A percentile compares a stretch with the other conserved stretches of the same genome.
These are phyloP conservation scores for Scheffersomyces illinoinensis DNA, from an alignment of 1,139 yeast genomes.

Conservation along the genomic window DNA sequence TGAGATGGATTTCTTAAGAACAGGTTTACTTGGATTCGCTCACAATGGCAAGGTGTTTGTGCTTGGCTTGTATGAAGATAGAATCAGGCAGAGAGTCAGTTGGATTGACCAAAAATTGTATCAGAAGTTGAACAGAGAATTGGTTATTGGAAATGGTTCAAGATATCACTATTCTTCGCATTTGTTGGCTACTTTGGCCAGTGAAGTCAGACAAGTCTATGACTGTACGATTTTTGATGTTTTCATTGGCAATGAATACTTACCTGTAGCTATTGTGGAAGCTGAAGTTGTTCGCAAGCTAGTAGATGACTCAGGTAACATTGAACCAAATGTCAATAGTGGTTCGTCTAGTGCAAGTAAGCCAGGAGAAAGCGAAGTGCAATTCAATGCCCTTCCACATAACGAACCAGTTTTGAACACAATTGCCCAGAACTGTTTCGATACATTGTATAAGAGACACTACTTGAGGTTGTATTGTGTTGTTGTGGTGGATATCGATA, in stretches of 20 bases:
- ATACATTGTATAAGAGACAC: constrained; percentile 68
- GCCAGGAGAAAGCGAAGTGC: constrained; percentile 13
- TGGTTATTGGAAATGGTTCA: constrained; percentile 39
- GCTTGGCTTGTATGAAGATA: constrained; percentile 86
- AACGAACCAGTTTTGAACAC: constrained; percentile 66
- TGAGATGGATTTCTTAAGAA: constrained; percentile 80
- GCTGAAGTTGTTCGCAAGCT: constrained; percentile 64
- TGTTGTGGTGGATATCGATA: constrained; percentile 75
- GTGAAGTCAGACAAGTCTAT: constrained; percentile 77
- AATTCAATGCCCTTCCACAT: constrained; percentile 36
- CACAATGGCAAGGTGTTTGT: constrained; percentile 86
- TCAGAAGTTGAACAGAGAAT: constrained; percentile 30
- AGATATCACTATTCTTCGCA: constrained; percentile 86
- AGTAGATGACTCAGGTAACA: constrained; percentile 22
- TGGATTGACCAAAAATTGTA: constrained; percentile 57
- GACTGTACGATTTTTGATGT: constrained; percentile 94
- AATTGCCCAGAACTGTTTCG: constrained; percentile 74
- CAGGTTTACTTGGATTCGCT: constrained; percentile 88
- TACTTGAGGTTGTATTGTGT: constrained; percentile 80
- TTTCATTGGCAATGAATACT: constrained; percentile 77
- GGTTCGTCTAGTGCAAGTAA: neutral
- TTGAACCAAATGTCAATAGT: constrained; percentile 4
- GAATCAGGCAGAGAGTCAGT: constrained; percentile 74
- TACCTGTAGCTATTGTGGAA: constrained; percentile 87
- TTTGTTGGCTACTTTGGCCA: constrained; percentile 74